Conservation (phyloP, 768 basidiomycete genomes). For the Agrocybe pediades region DNA sequence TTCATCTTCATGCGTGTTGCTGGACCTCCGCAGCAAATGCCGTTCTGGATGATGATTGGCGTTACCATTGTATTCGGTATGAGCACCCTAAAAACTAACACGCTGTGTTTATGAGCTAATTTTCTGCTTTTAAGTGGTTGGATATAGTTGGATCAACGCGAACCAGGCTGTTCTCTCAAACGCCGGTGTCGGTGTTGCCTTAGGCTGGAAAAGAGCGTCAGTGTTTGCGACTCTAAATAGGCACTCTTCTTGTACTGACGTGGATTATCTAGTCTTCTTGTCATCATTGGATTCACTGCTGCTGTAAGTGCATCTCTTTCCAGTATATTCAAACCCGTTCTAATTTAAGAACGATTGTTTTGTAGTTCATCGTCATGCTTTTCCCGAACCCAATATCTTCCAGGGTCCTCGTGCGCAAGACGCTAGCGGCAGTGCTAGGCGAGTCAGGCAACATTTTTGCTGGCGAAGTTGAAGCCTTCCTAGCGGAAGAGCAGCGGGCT, state of each 20-base stretch:
- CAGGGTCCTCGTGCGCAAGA: slow-evolving; percentile 42
- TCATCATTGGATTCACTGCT: slow-evolving; percentile 46
- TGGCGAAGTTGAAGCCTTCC: slow-evolving; percentile 43
- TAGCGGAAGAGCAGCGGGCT: slow-evolving; percentile 41
- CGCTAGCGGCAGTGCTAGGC: slow-evolving; percentile 35
- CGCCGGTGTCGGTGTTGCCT: slow-evolving; percentile 34
- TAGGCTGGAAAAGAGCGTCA: slow-evolving; percentile 47
- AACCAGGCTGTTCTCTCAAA: slow-evolving; percentile 29
- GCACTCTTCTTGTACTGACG: not conserved
- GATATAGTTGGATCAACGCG: slow-evolving; percentile 44
- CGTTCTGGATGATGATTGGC: slow-evolving; percentile 39
- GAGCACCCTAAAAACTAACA: not conserved
- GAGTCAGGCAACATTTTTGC: slow-evolving; percentile 41
- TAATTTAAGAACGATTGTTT: not conserved
- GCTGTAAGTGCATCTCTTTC: slow-evolving; percentile 27
- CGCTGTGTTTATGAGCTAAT: not conserved
- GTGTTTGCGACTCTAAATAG: slow-evolving; percentile 8
- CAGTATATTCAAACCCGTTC: not conserved
- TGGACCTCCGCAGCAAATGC: slow-evolving; percentile 32
- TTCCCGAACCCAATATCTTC: slow-evolving; percentile 46
- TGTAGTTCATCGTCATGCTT: slow-evolving; percentile 45
- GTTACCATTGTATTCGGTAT: slow-evolving; percentile 41
- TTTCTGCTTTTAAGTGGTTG: slow-evolving; percentile 28
- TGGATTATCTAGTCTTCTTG: slow-evolving; percentile 32
- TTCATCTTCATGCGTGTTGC: slow-evolving; percentile 36